Conservation (phyloP, 257 asterid genomes). For the Solanum neorickii region DNA sequence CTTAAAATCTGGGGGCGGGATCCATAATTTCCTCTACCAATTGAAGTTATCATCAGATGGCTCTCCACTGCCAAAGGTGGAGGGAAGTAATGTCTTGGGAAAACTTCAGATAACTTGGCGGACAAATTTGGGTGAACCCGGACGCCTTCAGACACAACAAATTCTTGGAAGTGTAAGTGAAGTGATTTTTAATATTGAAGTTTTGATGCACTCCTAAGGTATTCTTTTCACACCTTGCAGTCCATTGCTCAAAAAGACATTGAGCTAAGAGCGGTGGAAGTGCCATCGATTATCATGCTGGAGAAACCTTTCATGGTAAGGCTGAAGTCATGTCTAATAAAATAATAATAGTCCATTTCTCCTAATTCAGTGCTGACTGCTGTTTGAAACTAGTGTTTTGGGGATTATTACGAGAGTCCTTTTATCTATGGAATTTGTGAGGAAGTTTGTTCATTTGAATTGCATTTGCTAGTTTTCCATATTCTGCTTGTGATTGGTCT, state of each 20-base stretch:
- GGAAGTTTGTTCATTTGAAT: neutral
- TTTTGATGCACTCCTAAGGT: neutral
- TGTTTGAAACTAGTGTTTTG: neutral
- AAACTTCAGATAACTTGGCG: conserved; percentile 99
- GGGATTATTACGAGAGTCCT: neutral
- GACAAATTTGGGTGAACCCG: conserved; percentile 98
- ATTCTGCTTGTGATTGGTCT: neutral
- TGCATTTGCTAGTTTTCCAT: neutral
- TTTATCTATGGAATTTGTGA: neutral
- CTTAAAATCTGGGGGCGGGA: conserved; percentile 84
- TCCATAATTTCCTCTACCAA: conserved; percentile 81
- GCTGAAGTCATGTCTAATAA: neutral
- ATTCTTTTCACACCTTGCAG: conserved; percentile 23
- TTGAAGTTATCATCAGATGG: conserved; percentile 57
- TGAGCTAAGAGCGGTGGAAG: conserved; percentile 64
- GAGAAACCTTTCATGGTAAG: conserved; percentile 84
- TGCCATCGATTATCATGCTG: conserved; percentile 60
- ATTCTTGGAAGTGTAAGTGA: conserved; percentile 91
- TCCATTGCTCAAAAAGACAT: conserved; percentile 71
- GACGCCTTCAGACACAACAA: conserved; percentile 94
- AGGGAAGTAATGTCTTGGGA: conserved; percentile 90
- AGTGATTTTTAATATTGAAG: neutral
- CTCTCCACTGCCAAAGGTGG: conserved; percentile 48
- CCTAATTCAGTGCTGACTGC: neutral
- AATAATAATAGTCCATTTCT: neutral